Percentiles rank a stretch among this genome's conserved stretches.
Evolutionary conservation across 768 basidiomycete genomes (phyloP).

Genomic region (Rhizopogon rudus): DNA sequence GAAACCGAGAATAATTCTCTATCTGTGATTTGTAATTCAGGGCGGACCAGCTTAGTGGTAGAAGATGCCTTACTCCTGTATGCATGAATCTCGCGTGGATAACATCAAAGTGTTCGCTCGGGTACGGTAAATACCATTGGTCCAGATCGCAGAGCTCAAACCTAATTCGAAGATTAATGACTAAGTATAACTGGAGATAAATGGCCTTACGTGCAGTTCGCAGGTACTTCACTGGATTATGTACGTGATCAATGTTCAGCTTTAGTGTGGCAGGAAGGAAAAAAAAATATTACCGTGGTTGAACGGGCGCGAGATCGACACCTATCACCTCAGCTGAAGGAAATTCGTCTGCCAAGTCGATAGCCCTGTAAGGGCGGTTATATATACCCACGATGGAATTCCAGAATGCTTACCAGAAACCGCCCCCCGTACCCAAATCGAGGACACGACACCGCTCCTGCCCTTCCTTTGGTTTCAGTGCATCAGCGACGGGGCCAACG

Average conservation of each 20-base stretch:
- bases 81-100: slow-evolving; percentile 69
- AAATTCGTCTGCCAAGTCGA: slow-evolving; percentile 72
- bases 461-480: slow-evolving; percentile 35
- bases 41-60: slow-evolving; percentile 6
- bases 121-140: slow-evolving; percentile 56
- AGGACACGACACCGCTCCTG: slow-evolving; percentile 40
- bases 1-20: slow-evolving; percentile 52
- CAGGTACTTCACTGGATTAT: slow-evolving; percentile 50
- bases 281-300: slow-evolving; percentile 48
- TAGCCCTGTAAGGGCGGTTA: slow-evolving; percentile 42
- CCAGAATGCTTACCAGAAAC: slow-evolving; percentile 43
- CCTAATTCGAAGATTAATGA: slow-evolving; percentile 28
- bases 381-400: slow-evolving; percentile 2
- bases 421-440: slow-evolving; percentile 66
- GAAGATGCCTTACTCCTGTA: slow-evolving; percentile 46
- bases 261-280: not conserved
- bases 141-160: slow-evolving; percentile 72
- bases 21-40: slow-evolving; percentile 37
- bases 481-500: slow-evolving; percentile 58
- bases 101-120: slow-evolving; percentile 58
- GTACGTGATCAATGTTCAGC: slow-evolving; percentile 10
- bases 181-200: not conserved
- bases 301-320: slow-evolving; percentile 68
- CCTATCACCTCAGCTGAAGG: slow-evolving; percentile 61
- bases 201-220: slow-evolving; percentile 63